Evolutionary conservation across 768 basidiomycete genomes (phyloP).

Genomic region (Hygrophoropsis aurantiaca): DNA sequence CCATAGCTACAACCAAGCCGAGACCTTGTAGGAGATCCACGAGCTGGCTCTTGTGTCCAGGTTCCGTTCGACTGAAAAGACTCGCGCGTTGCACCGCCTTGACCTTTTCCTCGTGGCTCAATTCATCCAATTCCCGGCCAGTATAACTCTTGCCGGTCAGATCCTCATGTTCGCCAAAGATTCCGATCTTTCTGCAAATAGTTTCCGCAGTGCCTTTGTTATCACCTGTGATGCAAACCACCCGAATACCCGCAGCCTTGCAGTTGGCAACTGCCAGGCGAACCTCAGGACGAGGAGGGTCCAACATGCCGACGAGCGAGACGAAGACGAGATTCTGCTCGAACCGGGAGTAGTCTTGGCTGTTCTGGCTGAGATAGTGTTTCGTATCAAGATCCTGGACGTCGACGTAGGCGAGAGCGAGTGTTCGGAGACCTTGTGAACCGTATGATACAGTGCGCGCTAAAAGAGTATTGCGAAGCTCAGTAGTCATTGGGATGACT

Average conservation of each 20-base stretch:
- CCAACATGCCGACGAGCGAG: conserved; percentile 95
- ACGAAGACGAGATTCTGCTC: conserved; percentile 93
- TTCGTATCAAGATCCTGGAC: conserved; percentile 72
- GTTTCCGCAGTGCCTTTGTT: conserved; percentile 98
- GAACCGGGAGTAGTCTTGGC: conserved; percentile 84
- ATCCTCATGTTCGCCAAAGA: conserved; percentile 85
- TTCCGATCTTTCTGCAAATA: conserved; percentile 94
- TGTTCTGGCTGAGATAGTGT: conserved; percentile 79
- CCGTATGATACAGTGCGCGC: conserved; percentile 74
- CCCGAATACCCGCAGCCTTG: conserved; percentile 89
- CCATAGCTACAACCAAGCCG: conserved; percentile 96
- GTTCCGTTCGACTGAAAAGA: conserved; percentile 93
- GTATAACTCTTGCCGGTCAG: conserved; percentile 95
- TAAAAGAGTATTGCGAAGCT: conserved; percentile 60
- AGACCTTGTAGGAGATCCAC: conserved; percentile 92
- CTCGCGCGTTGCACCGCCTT: conserved; percentile 84
- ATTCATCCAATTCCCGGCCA: conserved; percentile 84
- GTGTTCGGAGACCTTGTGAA: conserved; percentile 79
- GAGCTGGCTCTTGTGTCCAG: conserved; percentile 90
- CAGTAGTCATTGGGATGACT: conserved; percentile 61
- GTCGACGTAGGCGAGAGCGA: conserved; percentile 87
- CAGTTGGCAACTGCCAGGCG: conserved; percentile 84
- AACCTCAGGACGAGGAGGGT: conserved; percentile 96
- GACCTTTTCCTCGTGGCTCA: conserved; percentile 80
- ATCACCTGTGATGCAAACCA: conserved; percentile 97